These are phyloP conservation scores for Puccinia triticina DNA, from an alignment of 1,284 basidiomycete species.

Conservation along the genomic window DNA sequence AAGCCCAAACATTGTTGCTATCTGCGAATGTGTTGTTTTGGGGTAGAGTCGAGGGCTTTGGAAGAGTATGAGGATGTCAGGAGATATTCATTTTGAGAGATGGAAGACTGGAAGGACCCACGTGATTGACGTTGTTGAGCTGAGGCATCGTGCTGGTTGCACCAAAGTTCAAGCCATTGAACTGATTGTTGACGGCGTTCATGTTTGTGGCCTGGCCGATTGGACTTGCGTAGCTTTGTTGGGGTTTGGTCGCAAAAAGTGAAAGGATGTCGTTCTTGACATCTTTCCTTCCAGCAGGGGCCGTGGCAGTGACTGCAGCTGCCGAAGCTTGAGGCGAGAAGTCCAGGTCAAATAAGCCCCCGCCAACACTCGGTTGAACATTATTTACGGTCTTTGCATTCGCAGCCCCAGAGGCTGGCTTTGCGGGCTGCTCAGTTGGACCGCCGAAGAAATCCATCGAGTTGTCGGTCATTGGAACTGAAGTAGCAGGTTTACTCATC, in stretches of 20 bases:
- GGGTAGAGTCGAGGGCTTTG: conserved; percentile 16
- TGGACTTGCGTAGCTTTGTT: conserved; percentile 12
- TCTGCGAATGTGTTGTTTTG: conserved; percentile 17
- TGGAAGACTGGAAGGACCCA: not conserved
- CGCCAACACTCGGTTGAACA: conserved; percentile 55
- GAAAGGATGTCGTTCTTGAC: conserved; percentile 84
- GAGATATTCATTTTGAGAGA: not conserved
- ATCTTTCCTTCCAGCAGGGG: conserved; percentile 66
- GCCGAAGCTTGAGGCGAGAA: conserved; percentile 69
- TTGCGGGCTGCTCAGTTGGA: conserved; percentile 61
- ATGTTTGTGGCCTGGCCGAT: conserved; percentile 3
- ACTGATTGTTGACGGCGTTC: conserved; percentile 45
- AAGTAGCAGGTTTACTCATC: conserved; percentile 56
- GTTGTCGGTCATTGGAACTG: conserved; percentile 59
- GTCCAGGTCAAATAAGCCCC: conserved; percentile 82
- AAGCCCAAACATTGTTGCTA: conserved; percentile 31
- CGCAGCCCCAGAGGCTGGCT: conserved; percentile 62
- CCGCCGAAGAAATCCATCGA: conserved; percentile 58
- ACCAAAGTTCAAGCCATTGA: conserved; percentile 41
- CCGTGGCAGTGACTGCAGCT: conserved; percentile 59
- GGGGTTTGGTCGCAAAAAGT: conserved; percentile 68
- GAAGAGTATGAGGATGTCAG: not conserved
- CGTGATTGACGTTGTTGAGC: not conserved
- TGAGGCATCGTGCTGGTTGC: conserved; percentile 3
- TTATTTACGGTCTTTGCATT: conserved; percentile 54